These are phyloP conservation scores for Gaultheria prostrata DNA, from an alignment of 148 eudicot genomes.

Conservation along the genomic window DNA sequence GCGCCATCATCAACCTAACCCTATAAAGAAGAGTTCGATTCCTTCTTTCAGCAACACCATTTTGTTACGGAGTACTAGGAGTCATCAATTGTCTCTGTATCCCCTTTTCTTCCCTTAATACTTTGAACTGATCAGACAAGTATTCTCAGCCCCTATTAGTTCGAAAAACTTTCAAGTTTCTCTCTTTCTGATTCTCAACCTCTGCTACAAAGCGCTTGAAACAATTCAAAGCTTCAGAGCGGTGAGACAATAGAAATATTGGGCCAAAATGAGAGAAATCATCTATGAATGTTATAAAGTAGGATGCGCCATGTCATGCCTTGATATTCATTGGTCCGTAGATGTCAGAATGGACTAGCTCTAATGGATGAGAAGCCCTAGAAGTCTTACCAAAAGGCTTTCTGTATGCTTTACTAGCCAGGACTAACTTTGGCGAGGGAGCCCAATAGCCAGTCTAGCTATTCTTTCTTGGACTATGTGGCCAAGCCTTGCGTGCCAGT, in stretches of 20 bases:
- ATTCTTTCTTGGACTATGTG: neutral
- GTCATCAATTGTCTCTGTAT: neutral
- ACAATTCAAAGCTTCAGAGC: neutral
- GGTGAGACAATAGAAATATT: neutral
- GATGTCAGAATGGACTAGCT: neutral
- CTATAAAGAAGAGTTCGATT: neutral
- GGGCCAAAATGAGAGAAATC: neutral
- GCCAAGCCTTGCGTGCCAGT: neutral
- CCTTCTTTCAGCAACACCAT: neutral
- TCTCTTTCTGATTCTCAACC: neutral
- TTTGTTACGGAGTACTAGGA: neutral
- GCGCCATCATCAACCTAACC: neutral
- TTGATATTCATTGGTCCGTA: neutral
- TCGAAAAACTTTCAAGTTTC: neutral
- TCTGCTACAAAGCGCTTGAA: neutral
- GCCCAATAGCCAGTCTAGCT: neutral
- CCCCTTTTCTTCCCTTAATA: neutral
- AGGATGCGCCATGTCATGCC: neutral
- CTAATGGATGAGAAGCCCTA: neutral
- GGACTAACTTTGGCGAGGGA: neutral
- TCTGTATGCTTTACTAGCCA: neutral
- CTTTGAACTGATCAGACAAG: neutral
- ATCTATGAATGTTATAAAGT: neutral
- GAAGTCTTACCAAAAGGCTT: neutral
- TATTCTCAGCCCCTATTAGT: neutral